phyloP scores from a whole-genome alignment of 257 asterid species.

The Solanum ossicruentum region DNA sequence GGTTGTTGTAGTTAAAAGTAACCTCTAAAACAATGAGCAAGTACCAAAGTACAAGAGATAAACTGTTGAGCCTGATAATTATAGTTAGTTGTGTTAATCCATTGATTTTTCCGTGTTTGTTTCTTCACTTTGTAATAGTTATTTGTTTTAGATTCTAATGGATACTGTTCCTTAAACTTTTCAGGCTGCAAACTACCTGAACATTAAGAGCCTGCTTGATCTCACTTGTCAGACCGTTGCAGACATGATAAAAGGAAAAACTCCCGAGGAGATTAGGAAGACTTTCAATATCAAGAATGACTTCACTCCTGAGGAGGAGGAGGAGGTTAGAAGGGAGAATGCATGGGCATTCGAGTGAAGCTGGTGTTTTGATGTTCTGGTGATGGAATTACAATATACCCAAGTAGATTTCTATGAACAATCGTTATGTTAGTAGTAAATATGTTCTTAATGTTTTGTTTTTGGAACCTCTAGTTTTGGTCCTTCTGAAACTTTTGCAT shows the following conservation, averaged over 20 bases:
- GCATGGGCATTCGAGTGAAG: conserved; percentile 63
- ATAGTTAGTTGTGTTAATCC: background rate
- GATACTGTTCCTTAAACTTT: background rate
- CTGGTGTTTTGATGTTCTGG: background rate
- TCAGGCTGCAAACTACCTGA: conserved; percentile 69
- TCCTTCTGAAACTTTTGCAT: background rate
- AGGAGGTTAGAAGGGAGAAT: conserved; percentile 57
- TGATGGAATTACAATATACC: background rate
- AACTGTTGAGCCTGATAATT: background rate
- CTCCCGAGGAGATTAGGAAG: conserved; percentile 59
- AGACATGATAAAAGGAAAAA: conserved; percentile 57
- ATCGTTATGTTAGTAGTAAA: background rate
- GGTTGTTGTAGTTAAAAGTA: background rate
- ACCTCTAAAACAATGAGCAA: background rate
- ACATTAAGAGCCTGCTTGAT: conserved; percentile 56
- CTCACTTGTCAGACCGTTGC: conserved; percentile 59
- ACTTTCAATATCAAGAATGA: conserved; percentile 59
- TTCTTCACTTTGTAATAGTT: background rate
- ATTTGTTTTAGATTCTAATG: background rate
- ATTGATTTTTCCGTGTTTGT: background rate
- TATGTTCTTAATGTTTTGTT: background rate
- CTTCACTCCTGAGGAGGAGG: conserved; percentile 56
- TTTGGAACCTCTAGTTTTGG: background rate
- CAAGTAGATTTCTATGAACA: background rate
- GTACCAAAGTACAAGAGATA: background rate